Evolutionary conservation across 768 basidiomycete genomes (phyloP).

Genomic region (Mycena epipterygia): DNA sequence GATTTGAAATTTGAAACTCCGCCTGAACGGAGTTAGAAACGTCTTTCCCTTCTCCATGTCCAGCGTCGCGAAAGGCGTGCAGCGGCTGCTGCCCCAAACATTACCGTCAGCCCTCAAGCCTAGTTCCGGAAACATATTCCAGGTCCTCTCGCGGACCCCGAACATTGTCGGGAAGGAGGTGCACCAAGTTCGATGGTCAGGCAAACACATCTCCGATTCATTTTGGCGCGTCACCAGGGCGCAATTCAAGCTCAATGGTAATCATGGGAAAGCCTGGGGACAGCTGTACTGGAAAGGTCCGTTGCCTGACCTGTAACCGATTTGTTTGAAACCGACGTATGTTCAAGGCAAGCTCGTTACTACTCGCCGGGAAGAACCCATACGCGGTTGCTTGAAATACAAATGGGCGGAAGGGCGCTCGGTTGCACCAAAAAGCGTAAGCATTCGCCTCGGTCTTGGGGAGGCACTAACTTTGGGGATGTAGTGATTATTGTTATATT

Average conservation of each 20-base stretch:
- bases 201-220: slow-evolving; percentile 74
- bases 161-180: slow-evolving; percentile 75
- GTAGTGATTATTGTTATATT: background rate
- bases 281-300: slow-evolving; percentile 82
- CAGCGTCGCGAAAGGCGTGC: slow-evolving; percentile 56
- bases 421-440: slow-evolving; percentile 30
- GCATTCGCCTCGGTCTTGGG: background rate
- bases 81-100: slow-evolving; percentile 68
- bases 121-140: slow-evolving; percentile 75
- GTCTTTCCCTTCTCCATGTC: slow-evolving; percentile 46
- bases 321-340: slow-evolving; percentile 7
- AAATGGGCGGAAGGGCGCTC: slow-evolving; percentile 76
- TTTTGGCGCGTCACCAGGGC: slow-evolving; percentile 85
- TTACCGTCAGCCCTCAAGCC: slow-evolving; percentile 73
- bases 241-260: slow-evolving; percentile 78
- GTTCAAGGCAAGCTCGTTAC: slow-evolving; percentile 75
- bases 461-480: background rate
- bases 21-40: slow-evolving; percentile 36
- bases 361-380: slow-evolving; percentile 65
- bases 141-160: slow-evolving; percentile 79
- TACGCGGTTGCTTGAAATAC: slow-evolving; percentile 82
- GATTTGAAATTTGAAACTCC: slow-evolving; percentile 35
- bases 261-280: slow-evolving; percentile 89
- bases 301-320: background rate
- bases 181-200: slow-evolving; percentile 80